phyloP scores from a whole-genome alignment of 1,139 yeast species.

The Saccharomyces hybrid region DNA sequence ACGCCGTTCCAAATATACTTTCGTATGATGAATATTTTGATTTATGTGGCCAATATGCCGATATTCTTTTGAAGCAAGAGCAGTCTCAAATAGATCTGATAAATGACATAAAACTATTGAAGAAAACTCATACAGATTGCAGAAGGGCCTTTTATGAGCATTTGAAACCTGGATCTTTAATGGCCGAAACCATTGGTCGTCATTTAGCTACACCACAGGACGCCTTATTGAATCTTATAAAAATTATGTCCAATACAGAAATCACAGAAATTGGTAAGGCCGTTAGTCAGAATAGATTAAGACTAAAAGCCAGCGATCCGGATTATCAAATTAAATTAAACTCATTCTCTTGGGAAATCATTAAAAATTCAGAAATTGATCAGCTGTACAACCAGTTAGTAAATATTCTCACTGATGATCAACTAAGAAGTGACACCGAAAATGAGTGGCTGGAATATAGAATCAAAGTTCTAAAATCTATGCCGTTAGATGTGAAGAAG shows the following conservation, averaged over 20 bases:
- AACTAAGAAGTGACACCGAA: conserved; percentile 49
- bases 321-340: conserved; percentile 38
- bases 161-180: conserved; percentile 55
- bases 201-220: conserved; percentile 44
- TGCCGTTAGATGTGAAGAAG: conserved; percentile 40
- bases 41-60: conserved; percentile 37
- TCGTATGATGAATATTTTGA: conserved; percentile 43
- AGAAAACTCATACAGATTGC: conserved; percentile 34
- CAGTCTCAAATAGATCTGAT: conserved; percentile 43
- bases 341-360: conserved; percentile 43
- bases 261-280: conserved; percentile 30
- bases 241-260: conserved; percentile 40
- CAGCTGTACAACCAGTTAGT: conserved; percentile 48
- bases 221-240: conserved; percentile 45
- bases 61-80: conserved; percentile 33
- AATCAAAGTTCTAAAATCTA: conserved; percentile 44
- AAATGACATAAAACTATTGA: conserved; percentile 40
- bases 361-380: conserved; percentile 44
- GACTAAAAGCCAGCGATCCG: conserved; percentile 39
- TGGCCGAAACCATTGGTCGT: conserved; percentile 51
- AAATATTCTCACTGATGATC: conserved; percentile 57
- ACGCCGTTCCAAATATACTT: conserved; percentile 24
- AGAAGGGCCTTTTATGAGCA: conserved; percentile 43
- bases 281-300: conserved; percentile 40
- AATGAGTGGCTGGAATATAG: conserved; percentile 50